Conservation (phyloP, 2,329 filamentous ascomycete species). For the Diaporthe ampelina region DNA sequence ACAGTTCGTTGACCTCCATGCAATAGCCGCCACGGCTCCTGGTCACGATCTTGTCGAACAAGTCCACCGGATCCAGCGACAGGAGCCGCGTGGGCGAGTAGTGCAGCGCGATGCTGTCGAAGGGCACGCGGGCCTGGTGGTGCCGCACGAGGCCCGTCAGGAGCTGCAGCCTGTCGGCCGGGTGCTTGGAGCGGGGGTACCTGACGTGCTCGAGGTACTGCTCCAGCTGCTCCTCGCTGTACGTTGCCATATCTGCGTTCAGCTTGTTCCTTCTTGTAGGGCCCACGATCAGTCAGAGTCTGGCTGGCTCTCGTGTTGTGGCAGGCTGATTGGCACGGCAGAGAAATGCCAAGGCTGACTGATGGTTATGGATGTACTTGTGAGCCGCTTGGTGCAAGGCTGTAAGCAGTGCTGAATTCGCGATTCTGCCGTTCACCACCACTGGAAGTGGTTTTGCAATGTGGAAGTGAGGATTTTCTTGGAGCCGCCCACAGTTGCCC, state of each 20-base stretch:
- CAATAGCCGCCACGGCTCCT: conserved; percentile 66
- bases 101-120: conserved; percentile 68
- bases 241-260: conserved; percentile 33
- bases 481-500: neutral
- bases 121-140: conserved; percentile 66
- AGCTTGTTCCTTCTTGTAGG: neutral
- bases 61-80: conserved; percentile 49
- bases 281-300: too few species aligned
- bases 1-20: conserved; percentile 62
- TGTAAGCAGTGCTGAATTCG: neutral
- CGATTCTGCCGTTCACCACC: neutral
- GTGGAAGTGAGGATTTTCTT: neutral
- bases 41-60: conserved; percentile 55
- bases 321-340: neutral
- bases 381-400: neutral
- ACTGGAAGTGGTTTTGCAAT: too few species aligned
- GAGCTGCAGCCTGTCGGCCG: conserved; percentile 46
- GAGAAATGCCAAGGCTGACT: neutral
- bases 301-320: neutral
- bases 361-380: neutral
- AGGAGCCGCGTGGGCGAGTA: conserved; percentile 53
- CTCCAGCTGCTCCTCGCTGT: conserved; percentile 48
- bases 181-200: conserved; percentile 45
- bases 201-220: conserved; percentile 50
- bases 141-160: conserved; percentile 52